Conservation (phyloP, 164 flowering plant species). For the Sextonia rubra region DNA sequence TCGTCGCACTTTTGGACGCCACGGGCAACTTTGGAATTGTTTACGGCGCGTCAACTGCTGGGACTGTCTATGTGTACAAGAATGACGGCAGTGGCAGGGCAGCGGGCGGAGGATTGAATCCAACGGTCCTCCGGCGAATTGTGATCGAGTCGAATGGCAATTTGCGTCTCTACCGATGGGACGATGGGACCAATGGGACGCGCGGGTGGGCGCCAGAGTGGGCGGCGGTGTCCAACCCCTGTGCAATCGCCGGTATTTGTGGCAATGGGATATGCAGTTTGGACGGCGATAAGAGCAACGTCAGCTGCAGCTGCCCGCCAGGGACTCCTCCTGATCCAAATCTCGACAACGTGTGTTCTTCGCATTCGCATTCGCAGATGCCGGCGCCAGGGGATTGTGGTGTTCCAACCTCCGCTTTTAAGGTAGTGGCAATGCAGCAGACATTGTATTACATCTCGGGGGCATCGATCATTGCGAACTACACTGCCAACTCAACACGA, state of each 20-base stretch:
- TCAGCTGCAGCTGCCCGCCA: constrained; percentile 64
- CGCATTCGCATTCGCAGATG: constrained; percentile 24
- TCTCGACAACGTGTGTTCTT: constrained; percentile 25
- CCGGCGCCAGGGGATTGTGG: constrained; percentile 7
- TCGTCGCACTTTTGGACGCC: constrained; percentile 54
- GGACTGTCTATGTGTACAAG: constrained; percentile 78
- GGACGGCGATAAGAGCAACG: constrained; percentile 59
- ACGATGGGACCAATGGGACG: constrained; percentile 62
- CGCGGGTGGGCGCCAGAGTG: constrained; percentile 84
- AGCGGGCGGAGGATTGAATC: constrained; percentile 28
- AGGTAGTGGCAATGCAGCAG: constrained; percentile 45
- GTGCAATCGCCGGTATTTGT: constrained; percentile 85
- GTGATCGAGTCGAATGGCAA: constrained; percentile 74
- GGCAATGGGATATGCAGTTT: constrained; percentile 81
- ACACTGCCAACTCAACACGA: constrained; percentile 45
- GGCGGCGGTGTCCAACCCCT: constrained; percentile 89
- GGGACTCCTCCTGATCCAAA: constrained; percentile 36
- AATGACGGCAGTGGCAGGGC: constrained; percentile 49
- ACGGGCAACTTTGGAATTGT: constrained; percentile 75
- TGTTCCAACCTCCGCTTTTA: constrained; percentile 23
- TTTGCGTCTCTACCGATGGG: constrained; percentile 70
- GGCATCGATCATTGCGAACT: constrained; percentile 63
- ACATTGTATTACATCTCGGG: constrained; percentile 69
- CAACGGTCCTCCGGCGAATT: constrained; percentile 40
- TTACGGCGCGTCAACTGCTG: constrained; percentile 56